Percentiles rank a stretch among this genome's conserved stretches.
Evolutionary conservation across 192 early-diverging fungal species (phyloP).

Genomic region (Phycomyces blakesleeanus): DNA sequence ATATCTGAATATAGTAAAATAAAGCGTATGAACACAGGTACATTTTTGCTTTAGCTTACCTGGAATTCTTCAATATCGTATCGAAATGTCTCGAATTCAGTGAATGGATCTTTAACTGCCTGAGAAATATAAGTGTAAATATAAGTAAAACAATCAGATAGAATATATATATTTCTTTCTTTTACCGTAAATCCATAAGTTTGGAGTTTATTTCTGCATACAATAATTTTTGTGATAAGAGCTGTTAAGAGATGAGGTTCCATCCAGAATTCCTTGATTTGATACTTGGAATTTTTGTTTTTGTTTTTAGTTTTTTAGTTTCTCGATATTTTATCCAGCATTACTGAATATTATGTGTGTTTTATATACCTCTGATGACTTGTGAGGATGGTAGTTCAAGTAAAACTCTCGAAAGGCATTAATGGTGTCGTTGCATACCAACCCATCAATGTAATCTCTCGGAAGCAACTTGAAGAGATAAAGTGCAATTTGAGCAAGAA

Average conservation of each 20-base stretch:
- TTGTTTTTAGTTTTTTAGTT: background rate
- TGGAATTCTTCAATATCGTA: constrained; percentile 42
- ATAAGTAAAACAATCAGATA: background rate
- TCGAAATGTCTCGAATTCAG: constrained; percentile 37
- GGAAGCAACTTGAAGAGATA: constrained; percentile 41
- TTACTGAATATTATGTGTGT: background rate
- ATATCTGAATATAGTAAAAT: too few relatives aligned
- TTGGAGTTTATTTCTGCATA: constrained; percentile 43
- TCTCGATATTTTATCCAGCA: too few relatives aligned
- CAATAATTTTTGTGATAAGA: constrained; percentile 44
- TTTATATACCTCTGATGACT: constrained; percentile 30
- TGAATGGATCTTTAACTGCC: constrained; percentile 51
- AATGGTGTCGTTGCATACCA: constrained; percentile 46
- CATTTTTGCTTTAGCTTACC: constrained; percentile 13
- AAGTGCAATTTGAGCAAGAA: constrained; percentile 40
- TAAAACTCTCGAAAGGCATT: constrained; percentile 41
- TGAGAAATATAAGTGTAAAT: constrained; percentile 10
- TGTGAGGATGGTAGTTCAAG: constrained; percentile 31
- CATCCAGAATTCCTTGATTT: constrained; percentile 38
- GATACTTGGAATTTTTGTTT: constrained; percentile 12
- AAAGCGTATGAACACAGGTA: too few relatives aligned
- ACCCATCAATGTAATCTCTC: constrained; percentile 42
- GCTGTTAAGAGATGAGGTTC: constrained; percentile 48
- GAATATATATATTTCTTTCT: background rate
- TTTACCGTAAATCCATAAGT: constrained; percentile 43